These are phyloP conservation scores for Xylaria sp. DNA, from an alignment of 2,329 filamentous ascomycete species.

Conservation along the genomic window DNA sequence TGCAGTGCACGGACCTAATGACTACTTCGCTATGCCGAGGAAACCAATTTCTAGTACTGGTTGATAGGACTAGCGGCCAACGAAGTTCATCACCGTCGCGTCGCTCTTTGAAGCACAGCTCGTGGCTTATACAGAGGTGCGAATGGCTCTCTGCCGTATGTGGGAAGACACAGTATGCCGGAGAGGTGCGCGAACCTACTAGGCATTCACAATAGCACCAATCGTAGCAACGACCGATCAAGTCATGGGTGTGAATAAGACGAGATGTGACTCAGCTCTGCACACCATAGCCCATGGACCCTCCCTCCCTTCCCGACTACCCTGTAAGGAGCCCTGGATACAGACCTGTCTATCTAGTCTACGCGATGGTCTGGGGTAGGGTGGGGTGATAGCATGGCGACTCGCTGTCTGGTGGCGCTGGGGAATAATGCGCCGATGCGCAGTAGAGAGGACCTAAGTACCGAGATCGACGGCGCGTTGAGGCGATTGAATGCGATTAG, in stretches of 20 bases:
- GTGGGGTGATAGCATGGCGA: neutral
- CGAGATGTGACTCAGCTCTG: conserved; percentile 20
- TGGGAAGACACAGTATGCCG: neutral
- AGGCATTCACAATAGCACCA: neutral
- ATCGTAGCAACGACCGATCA: neutral
- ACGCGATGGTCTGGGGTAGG: conserved; percentile 4
- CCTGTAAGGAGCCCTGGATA: neutral
- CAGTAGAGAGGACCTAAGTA: neutral
- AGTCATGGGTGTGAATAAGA: neutral
- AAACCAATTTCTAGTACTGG: neutral
- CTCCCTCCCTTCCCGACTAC: neutral
- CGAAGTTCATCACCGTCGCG: neutral
- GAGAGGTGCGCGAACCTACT: neutral
- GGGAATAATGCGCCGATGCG: neutral
- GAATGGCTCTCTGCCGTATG: neutral
- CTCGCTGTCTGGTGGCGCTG: neutral
- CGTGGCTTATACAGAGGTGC: neutral
- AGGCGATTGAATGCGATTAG: neutral
- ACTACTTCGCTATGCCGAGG: neutral
- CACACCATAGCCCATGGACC: neutral
- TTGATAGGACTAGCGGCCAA: neutral
- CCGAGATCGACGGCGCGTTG: neutral
- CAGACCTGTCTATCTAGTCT: neutral
- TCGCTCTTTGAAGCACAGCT: neutral
- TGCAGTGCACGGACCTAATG: neutral